phyloP scores from a whole-genome alignment of 1,284 basidiomycete genomes.

The Boletus mariae region DNA sequence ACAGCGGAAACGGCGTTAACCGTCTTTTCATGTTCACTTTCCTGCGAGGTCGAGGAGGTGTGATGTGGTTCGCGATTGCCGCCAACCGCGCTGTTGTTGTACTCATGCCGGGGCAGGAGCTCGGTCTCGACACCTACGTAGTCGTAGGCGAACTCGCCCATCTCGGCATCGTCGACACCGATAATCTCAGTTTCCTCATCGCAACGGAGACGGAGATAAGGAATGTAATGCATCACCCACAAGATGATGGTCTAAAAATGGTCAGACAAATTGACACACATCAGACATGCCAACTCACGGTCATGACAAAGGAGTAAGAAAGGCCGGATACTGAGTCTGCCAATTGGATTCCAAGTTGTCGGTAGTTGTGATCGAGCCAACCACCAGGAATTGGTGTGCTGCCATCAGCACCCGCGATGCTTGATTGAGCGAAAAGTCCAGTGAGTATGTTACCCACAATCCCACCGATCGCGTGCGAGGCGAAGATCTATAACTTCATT shows the following conservation, averaged over 20 bases:
- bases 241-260: constrained; percentile 72
- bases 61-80: constrained; percentile 27
- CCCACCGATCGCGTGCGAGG: constrained; percentile 87
- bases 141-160: constrained; percentile 94
- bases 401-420: constrained; percentile 84
- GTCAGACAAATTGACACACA: constrained; percentile 4
- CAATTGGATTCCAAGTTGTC: constrained; percentile 85
- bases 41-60: constrained; percentile 21
- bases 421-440: constrained; percentile 84
- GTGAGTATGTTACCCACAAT: constrained; percentile 85
- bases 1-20: constrained; percentile 1
- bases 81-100: constrained; percentile 12
- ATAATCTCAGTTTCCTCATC: constrained; percentile 85
- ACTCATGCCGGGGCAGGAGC: constrained; percentile 30
- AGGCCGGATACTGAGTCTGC: constrained; percentile 77
- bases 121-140: constrained; percentile 76
- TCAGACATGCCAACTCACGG: constrained; percentile 42
- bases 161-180: constrained; percentile 90
- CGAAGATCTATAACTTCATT: constrained; percentile 63
- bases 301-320: constrained; percentile 78
- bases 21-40: constrained; percentile 30
- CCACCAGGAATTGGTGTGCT: constrained; percentile 73
- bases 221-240: constrained; percentile 92
- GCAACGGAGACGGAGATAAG: constrained; percentile 76
- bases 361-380: constrained; percentile 86